Conservation (phyloP, 2,329 filamentous ascomycete genomes). For the Aspergillus sp. region DNA sequence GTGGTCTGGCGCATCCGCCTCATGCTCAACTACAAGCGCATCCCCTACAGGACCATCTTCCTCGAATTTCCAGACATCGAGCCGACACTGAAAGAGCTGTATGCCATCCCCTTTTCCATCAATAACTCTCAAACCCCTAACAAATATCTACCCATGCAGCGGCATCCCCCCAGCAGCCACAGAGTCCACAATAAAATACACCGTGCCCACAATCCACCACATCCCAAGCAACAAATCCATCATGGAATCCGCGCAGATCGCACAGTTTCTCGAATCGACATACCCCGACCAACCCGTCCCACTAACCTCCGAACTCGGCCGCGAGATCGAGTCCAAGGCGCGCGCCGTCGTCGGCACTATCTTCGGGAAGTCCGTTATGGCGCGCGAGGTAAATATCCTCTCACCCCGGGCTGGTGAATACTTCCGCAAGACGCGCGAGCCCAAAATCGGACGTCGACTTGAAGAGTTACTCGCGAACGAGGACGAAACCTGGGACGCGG, state of each 20-base stretch:
- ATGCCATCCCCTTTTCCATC: slow-evolving; percentile 9
- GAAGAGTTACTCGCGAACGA: slow-evolving; percentile 25
- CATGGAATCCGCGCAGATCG: slow-evolving; percentile 43
- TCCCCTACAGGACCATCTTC: slow-evolving; percentile 43
- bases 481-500: not conserved
- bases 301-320: slow-evolving; percentile 37
- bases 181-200: slow-evolving; percentile 27
- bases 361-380: slow-evolving; percentile 22
- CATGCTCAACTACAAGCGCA: slow-evolving; percentile 46
- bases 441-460: slow-evolving; percentile 32
- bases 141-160: slow-evolving; percentile 7
- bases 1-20: slow-evolving; percentile 45
- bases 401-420: slow-evolving; percentile 38
- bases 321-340: slow-evolving; percentile 31
- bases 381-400: slow-evolving; percentile 29
- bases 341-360: slow-evolving; percentile 28
- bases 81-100: slow-evolving; percentile 43
- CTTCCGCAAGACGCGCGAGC: slow-evolving; percentile 43
- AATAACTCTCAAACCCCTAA: not conserved
- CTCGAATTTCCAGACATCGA: slow-evolving; percentile 47
- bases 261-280: slow-evolving; percentile 42
- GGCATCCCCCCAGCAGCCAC: slow-evolving; percentile 16
- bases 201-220: slow-evolving; percentile 45
- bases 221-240: slow-evolving; percentile 39
- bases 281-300: slow-evolving; percentile 39